Base-by-base conservation (phyloP, 495 filamentous ascomycete species). In the Aspergillus haitiensis region DNA sequence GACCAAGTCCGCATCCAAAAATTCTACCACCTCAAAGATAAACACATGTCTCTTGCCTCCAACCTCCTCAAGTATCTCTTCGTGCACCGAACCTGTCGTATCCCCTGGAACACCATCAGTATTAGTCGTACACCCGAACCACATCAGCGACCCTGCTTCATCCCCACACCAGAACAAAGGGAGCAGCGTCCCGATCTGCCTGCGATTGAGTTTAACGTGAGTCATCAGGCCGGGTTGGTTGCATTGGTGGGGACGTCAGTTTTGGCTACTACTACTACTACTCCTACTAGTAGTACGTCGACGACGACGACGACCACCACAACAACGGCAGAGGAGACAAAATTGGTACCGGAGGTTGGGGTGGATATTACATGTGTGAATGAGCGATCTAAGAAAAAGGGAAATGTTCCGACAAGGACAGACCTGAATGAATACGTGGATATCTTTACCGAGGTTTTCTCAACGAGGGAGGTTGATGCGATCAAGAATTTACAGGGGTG, bases 151-250 rank as follows among this genome's bases (percentile, higher is more conserved):
- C 92, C 92, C 7, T 86, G 80, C 64, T 87, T 78, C 49, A 65
- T 73, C 53, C 86, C 67, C 46, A 55, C 60, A 36, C 67, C 75
- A 56, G 56, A 67, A 0, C 64, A 52, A 13, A 7, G 52, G 13
- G 13, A 21, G 10, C 15, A 50, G 10, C 53, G 70, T 52, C 6
- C 15, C 16, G 5, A 39, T n/a, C 40, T 62, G 44, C 63, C 64
- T 1, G 71, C 73, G 27, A 77, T 93, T 15, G 82, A 88, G 56
- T 96, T 97, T 81, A 97, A 97, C 69, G 88, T 96, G 55, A 89
- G 84, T 54, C 92, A 97, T 68, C 92, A 96, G 70, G 88, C 87
- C 12, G 90, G 89, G 0, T 72, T 96, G 10, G 91, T 93, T 9
- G 81, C 82, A 6, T 66, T 90, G 5, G 80, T 84, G 5, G 86